Percentiles rank a stretch among this genome's conserved stretches.
Evolutionary conservation across 257 asterid species (phyloP).

Genomic region (Echites panduratus): DNA sequence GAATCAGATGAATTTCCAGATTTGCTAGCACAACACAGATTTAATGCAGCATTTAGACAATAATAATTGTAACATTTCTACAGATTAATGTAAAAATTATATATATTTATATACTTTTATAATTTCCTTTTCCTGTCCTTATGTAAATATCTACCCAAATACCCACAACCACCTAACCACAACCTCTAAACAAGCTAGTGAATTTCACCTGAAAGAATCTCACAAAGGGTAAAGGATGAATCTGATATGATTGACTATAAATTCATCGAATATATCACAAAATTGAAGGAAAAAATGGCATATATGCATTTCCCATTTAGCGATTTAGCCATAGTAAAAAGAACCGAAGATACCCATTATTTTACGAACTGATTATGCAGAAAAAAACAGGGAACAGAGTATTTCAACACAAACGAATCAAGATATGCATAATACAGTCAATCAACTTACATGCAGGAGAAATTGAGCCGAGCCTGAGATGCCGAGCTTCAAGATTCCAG

Average conservation of each 20-base stretch:
- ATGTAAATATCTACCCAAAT: neutral
- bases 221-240: neutral
- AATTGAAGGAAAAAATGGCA: neutral
- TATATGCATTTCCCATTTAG: neutral
- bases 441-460: slow-evolving; percentile 7
- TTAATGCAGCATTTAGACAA: neutral
- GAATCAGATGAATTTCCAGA: neutral
- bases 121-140: neutral
- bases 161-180: neutral
- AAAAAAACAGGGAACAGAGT: neutral
- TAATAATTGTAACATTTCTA: neutral
- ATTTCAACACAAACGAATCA: neutral
- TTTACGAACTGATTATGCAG: neutral
- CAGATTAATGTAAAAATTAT: neutral
- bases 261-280: neutral
- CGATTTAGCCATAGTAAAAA: neutral
- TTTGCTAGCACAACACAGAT: neutral
- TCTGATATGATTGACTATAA: neutral
- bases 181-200: neutral
- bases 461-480: neutral
- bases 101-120: too few species aligned
- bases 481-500: slow-evolving; percentile 9
- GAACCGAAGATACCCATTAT: neutral
- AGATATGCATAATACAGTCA: neutral
- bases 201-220: neutral